A percentile compares a stretch with the other conserved stretches of the same genome.
Conservation (phyloP, 2,329 filamentous ascomycete genomes). For the Cercospora nicotianae region DNA sequence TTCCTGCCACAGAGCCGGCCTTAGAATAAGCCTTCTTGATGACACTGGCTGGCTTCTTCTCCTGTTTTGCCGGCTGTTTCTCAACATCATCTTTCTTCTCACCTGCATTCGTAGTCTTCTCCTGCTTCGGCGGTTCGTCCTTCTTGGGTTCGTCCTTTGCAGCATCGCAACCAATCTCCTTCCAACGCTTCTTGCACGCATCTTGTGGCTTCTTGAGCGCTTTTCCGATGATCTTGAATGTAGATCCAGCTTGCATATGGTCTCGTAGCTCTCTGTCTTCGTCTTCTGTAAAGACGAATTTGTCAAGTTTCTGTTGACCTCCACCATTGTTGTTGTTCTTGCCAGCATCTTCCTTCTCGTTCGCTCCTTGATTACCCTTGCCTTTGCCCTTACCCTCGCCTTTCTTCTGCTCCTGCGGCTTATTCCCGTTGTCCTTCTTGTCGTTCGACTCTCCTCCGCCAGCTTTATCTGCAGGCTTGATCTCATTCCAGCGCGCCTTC, state of each 20-base stretch:
- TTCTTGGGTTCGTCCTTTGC: constrained; percentile 11
- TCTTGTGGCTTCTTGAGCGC: constrained; percentile 10
- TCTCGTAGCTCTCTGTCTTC: constrained; percentile 28
- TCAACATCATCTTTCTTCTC: constrained; percentile 27
- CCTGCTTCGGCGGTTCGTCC: constrained; percentile 17
- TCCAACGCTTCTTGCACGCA: constrained; percentile 15
- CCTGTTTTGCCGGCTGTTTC: constrained; percentile 18
- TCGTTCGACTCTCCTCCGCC: constrained; percentile 6
- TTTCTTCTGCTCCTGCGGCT: constrained; percentile 1
- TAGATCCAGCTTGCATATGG: not conserved
- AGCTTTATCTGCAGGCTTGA: constrained; percentile 16
- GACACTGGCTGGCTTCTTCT: constrained; percentile 14
- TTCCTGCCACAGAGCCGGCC: constrained; percentile 18
- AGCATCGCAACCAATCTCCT: constrained; percentile 15
- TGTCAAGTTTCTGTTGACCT: not conserved
- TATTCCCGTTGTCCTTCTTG: constrained; percentile 1
- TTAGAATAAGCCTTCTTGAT: constrained; percentile 17
- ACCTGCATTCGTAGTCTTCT: constrained; percentile 23
- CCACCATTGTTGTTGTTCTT: not conserved
- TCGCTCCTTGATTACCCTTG: not conserved
- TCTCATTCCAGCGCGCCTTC: constrained; percentile 17
- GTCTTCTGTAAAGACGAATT: constrained; percentile 22
- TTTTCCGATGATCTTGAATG: constrained; percentile 17
- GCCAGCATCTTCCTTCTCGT: constrained; percentile 6
- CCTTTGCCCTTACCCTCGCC: constrained; percentile 10